Percentiles rank a stretch among this genome's conserved stretches.
phyloP scores from a whole-genome alignment of 73 alveolate species.

The Breviolum minutum region DNA sequence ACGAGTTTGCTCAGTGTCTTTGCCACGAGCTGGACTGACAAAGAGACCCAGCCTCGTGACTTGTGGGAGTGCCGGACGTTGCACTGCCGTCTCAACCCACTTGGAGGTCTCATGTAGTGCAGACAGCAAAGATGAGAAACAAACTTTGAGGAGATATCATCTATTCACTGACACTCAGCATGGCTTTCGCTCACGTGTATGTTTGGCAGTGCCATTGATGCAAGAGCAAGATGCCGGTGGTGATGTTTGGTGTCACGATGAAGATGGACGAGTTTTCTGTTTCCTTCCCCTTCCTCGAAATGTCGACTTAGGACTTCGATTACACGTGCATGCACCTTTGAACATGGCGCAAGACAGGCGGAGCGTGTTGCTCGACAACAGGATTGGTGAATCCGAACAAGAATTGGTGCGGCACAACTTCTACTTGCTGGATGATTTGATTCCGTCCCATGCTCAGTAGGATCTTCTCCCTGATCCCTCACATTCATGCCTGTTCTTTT shows the following conservation, averaged over 20 bases:
- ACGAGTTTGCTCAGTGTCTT: constrained; percentile 43
- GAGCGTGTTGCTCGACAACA: constrained; percentile 82
- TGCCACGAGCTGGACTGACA: constrained; percentile 66
- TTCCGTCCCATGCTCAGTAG: constrained; percentile 13
- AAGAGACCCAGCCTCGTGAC: constrained; percentile 88
- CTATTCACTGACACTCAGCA: constrained; percentile 81
- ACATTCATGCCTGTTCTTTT: not conserved
- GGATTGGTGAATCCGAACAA: constrained; percentile 89
- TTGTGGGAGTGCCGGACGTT: constrained; percentile 51
- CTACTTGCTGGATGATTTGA: constrained; percentile 60
- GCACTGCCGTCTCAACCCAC: constrained; percentile 62
- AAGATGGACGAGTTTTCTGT: constrained; percentile 83
- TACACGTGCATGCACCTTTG: constrained; percentile 91
- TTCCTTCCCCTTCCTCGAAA: constrained; percentile 84
- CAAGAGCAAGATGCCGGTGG: constrained; percentile 53
- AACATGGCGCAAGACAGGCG: constrained; percentile 91
- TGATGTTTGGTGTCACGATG: constrained; percentile 86
- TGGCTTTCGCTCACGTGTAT: constrained; percentile 70
- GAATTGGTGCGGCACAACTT: constrained; percentile 77
- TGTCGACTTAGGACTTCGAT: constrained; percentile 64
- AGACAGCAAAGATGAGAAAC: constrained; percentile 2
- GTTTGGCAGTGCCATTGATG: constrained; percentile 75
- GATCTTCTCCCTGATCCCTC: not conserved
- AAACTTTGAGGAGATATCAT: constrained; percentile 39
- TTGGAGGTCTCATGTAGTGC: constrained; percentile 22